phyloP scores from a whole-genome alignment of 2,329 filamentous ascomycete species.

The Sporothrix luriei region DNA sequence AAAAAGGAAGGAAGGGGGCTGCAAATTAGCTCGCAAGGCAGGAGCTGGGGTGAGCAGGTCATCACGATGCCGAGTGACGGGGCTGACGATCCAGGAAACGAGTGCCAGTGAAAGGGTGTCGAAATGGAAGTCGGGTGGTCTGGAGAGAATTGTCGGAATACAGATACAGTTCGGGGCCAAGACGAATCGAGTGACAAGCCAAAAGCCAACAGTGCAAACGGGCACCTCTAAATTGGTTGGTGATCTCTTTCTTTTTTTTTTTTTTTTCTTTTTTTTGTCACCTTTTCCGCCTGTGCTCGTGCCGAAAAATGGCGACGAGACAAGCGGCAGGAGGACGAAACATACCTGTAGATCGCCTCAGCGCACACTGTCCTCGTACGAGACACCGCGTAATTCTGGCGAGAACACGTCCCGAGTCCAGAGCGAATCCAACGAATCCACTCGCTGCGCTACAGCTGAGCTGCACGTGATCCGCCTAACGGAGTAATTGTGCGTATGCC shows the following conservation, averaged over 20 bases:
- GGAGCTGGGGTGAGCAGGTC: constrained; percentile 13
- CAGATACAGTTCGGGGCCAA: background rate
- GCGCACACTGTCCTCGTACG: constrained; percentile 22
- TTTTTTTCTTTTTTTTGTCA: no score
- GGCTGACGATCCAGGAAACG: constrained; percentile 3
- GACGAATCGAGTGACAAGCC: background rate
- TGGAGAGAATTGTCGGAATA: background rate
- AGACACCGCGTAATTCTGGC: constrained; percentile 25
- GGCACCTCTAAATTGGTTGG: constrained; percentile 8
- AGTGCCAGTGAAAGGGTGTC: background rate
- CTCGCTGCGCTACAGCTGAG: background rate
- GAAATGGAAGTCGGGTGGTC: background rate
- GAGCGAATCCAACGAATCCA: constrained; percentile 8
- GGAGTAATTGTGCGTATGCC: background rate
- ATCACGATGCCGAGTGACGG: constrained; percentile 27
- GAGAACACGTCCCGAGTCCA: constrained; percentile 26
- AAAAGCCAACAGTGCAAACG: constrained; percentile 13
- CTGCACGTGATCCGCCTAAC: background rate
- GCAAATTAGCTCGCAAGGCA: constrained; percentile 26
- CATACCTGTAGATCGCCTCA: constrained; percentile 24
- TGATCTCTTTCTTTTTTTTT: constrained; percentile 26
- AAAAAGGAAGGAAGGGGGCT: constrained; percentile 4
- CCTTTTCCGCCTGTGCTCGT: constrained; percentile 10
- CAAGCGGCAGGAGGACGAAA: constrained; percentile 24
- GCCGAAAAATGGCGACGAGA: constrained; percentile 21